Conservation (phyloP, 164 flowering plant genomes). For the Berberis vulgaris region DNA sequence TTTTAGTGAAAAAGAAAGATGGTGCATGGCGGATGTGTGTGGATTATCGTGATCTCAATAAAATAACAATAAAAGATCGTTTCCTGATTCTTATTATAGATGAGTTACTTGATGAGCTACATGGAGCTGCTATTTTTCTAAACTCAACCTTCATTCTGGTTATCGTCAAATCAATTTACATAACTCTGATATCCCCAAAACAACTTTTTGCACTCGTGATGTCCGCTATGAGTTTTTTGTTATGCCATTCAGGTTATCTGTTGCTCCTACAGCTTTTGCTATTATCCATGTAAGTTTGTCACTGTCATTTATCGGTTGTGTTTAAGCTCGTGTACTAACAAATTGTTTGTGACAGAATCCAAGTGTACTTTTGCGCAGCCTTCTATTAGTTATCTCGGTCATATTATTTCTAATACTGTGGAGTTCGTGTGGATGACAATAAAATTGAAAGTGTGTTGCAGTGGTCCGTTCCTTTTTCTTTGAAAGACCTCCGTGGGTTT, state of each 20-base stretch:
- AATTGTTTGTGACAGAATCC: not conserved
- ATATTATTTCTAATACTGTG: not conserved
- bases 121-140: not conserved
- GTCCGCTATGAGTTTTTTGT: not conserved
- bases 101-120: not conserved
- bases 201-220: not conserved
- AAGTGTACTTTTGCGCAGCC: not conserved
- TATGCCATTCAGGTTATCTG: not conserved
- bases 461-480: not conserved
- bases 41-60: not conserved
- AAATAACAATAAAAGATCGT: not conserved
- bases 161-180: not conserved
- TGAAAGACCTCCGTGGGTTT: constrained; percentile 1
- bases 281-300: not conserved
- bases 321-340: not conserved
- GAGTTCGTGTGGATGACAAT: not conserved
- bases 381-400: not conserved
- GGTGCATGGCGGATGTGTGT: not conserved
- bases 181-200: not conserved
- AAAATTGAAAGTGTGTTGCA: not conserved
- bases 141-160: not conserved
- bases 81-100: not conserved
- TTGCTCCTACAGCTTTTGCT: not conserved
- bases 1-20: not conserved
- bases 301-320: not conserved